Evolutionary conservation across 1,284 basidiomycete genomes (phyloP).

Genomic region (Rhizopogon hawkerae): DNA sequence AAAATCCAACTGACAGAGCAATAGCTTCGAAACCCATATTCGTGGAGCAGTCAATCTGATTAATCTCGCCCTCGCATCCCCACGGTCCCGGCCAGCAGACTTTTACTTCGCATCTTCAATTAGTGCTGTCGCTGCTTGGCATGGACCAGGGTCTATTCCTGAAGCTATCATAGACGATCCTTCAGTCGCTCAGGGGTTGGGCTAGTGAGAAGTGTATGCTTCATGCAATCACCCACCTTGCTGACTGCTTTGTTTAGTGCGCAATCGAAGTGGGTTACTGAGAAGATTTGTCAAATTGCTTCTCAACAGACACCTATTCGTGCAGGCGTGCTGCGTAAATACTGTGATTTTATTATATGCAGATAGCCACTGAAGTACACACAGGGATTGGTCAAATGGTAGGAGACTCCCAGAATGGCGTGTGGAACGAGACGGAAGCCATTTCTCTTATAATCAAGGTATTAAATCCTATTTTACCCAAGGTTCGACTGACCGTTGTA

Average conservation of each 20-base stretch:
- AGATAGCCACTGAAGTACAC: not conserved
- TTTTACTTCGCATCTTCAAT: constrained; percentile 57
- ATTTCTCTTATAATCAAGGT: constrained; percentile 30
- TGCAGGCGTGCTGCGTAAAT: constrained; percentile 32
- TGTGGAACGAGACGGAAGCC: constrained; percentile 57
- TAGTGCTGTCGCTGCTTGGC: constrained; percentile 31
- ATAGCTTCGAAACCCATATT: constrained; percentile 37
- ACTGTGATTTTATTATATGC: not conserved
- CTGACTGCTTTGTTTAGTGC: constrained; percentile 4
- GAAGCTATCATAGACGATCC: constrained; percentile 34
- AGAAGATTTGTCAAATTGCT: constrained; percentile 43
- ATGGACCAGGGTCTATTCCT: constrained; percentile 20
- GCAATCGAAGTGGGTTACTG: constrained; percentile 50
- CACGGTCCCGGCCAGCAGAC: constrained; percentile 26
- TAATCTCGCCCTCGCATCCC: constrained; percentile 40
- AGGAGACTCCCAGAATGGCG: constrained; percentile 41
- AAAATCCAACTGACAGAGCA: not conserved
- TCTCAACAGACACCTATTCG: constrained; percentile 24
- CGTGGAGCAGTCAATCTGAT: constrained; percentile 47
- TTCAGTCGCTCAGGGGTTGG: constrained; percentile 36
- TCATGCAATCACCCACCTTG: not conserved
- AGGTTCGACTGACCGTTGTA: constrained; percentile 11
- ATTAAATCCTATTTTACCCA: not conserved
- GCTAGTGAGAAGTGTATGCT: constrained; percentile 38
- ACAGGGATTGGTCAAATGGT: constrained; percentile 44